These are phyloP conservation scores for Gremmenia infestans DNA, from an alignment of 2,329 filamentous ascomycete species.

Conservation along the genomic window DNA sequence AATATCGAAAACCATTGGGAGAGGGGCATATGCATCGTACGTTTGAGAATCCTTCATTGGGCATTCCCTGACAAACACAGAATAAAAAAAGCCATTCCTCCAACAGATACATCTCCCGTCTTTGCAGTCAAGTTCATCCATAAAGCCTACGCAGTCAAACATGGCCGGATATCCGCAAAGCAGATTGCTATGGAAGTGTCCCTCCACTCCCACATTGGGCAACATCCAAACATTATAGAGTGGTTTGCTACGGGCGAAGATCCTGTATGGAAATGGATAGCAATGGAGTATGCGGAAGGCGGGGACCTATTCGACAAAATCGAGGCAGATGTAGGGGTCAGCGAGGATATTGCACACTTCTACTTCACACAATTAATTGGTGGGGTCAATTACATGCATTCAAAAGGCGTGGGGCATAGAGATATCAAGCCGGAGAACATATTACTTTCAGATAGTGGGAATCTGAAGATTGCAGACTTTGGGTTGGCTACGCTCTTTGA, in stretches of 20 bases:
- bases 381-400: constrained; percentile 92
- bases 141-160: constrained; percentile 86
- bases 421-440: constrained; percentile 96
- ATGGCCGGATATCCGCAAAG: constrained; percentile 82
- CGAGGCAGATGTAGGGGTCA: constrained; percentile 93
- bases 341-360: constrained; percentile 89
- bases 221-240: constrained; percentile 89
- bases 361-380: constrained; percentile 91
- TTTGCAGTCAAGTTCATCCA: constrained; percentile 99
- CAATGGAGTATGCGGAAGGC: constrained; percentile 93
- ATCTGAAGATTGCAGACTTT: constrained; percentile 94
- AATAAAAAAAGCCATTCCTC: constrained; percentile 82
- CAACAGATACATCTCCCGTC: constrained; percentile 63
- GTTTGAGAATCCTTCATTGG: constrained; percentile 23
- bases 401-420: constrained; percentile 88
- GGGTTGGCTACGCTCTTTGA: constrained; percentile 91
- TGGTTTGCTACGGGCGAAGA: constrained; percentile 89
- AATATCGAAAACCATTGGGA: constrained; percentile 92
- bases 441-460: constrained; percentile 75
- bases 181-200: constrained; percentile 91
- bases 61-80: constrained; percentile 19
- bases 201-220: constrained; percentile 80
- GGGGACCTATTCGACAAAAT: constrained; percentile 99
- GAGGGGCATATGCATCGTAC: constrained; percentile 95
- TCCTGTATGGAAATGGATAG: constrained; percentile 87